Conservation (phyloP, 345 rosid genomes). For the Ailanthus altissimus region DNA sequence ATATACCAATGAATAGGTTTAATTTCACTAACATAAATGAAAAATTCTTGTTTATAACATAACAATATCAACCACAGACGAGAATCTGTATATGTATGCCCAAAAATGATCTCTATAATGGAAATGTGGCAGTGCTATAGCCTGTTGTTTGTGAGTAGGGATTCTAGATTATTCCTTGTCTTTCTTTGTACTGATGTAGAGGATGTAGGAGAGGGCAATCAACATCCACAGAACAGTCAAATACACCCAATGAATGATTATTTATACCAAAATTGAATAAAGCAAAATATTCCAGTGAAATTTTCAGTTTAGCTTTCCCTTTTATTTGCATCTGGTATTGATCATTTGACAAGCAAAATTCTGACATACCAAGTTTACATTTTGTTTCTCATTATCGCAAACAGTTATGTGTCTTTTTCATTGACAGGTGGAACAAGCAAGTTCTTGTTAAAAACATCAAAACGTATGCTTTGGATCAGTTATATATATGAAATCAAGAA, state of each 20-base stretch:
- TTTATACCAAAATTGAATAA: neutral
- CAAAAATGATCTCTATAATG: conserved; percentile 1
- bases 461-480: neutral
- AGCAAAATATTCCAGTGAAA: neutral
- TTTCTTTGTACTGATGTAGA: neutral
- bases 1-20: neutral
- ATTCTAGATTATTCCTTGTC: neutral
- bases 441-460: too few species aligned
- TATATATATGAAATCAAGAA: neutral
- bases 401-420: too few species aligned
- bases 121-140: neutral
- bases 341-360: neutral
- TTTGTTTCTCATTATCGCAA: too few species aligned
- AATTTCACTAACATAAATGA: neutral
- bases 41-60: neutral
- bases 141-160: neutral
- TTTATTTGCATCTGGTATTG: neutral
- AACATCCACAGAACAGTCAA: neutral
- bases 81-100: neutral
- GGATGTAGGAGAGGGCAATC: neutral
- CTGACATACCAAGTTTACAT: neutral
- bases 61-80: conserved; percentile 1
- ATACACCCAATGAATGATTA: neutral
- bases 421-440: too few species aligned
- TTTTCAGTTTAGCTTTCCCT: neutral